Evolutionary conservation across 768 basidiomycete genomes (phyloP).

Genomic region (Tricholoma hemisulphureum): DNA sequence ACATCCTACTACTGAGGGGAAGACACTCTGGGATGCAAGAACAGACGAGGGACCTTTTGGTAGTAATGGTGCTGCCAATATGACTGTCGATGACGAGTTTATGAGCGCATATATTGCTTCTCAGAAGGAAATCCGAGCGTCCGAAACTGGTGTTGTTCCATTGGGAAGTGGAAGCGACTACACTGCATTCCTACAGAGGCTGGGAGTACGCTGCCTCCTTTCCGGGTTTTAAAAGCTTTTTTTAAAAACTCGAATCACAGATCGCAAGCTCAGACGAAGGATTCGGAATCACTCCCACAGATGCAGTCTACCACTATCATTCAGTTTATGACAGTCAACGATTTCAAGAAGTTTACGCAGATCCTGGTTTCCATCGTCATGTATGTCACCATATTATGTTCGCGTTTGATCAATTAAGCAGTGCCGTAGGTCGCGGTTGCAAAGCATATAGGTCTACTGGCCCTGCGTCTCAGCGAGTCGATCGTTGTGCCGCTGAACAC

Average conservation of each 20-base stretch:
- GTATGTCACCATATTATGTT: conserved; percentile 35
- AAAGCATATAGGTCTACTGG: conserved; percentile 61
- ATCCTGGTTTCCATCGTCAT: conserved; percentile 74
- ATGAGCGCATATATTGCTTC: conserved; percentile 38
- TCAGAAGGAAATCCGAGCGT: conserved; percentile 29
- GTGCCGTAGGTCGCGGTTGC: conserved; percentile 58
- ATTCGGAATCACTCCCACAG: conserved; percentile 41
- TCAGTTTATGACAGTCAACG: conserved; percentile 70
- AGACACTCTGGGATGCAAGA: conserved; percentile 78
- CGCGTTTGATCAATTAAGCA: neutral
- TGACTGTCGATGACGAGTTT: conserved; percentile 42
- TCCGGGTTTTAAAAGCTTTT: neutral
- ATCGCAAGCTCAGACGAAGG: conserved; percentile 47
- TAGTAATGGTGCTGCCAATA: conserved; percentile 17
- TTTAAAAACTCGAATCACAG: conserved; percentile 17
- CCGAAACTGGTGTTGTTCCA: conserved; percentile 47
- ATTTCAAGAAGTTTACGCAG: conserved; percentile 76
- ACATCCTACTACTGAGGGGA: conserved; percentile 64
- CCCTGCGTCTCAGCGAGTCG: conserved; percentile 61
- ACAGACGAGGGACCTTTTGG: conserved; percentile 56
- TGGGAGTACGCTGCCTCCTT: conserved; percentile 38
- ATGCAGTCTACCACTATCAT: conserved; percentile 75
- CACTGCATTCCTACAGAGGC: conserved; percentile 85
- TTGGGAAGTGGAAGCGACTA: conserved; percentile 91
- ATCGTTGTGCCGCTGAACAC: conserved; percentile 73